A percentile compares a stretch with the other conserved stretches of the same genome.
phyloP scores from a whole-genome alignment of 192 early-diverging fungal genomes.

The Coemansia sp. region DNA sequence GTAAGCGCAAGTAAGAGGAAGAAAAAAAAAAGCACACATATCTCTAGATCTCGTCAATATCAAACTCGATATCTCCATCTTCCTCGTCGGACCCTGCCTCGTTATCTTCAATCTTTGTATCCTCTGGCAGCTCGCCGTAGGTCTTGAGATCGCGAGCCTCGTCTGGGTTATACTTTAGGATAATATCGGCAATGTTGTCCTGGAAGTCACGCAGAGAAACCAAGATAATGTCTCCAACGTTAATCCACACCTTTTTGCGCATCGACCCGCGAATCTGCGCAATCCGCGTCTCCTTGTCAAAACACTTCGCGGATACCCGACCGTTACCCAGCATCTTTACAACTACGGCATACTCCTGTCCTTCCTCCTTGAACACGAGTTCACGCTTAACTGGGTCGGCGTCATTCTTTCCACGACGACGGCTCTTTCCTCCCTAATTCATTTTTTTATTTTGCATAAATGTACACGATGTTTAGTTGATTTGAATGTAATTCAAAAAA shows the following conservation, averaged over 20 bases:
- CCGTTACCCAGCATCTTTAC: constrained; percentile 97
- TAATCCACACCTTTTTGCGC: constrained; percentile 98
- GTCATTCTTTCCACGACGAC: constrained; percentile 97
- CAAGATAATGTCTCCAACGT: constrained; percentile 88
- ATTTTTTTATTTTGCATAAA: neutral
- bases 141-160: constrained; percentile 92
- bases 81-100: constrained; percentile 60
- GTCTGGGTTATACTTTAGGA: constrained; percentile 95
- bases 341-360: constrained; percentile 96
- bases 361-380: constrained; percentile 95
- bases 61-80: constrained; percentile 87
- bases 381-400: constrained; percentile 91
- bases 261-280: constrained; percentile 97
- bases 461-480: neutral
- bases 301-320: constrained; percentile 86
- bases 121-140: constrained; percentile 94
- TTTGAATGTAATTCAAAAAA: neutral
- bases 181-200: constrained; percentile 92
- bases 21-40: neutral
- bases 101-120: constrained; percentile 53
- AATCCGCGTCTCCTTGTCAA: constrained; percentile 87
- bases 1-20: neutral
- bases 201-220: constrained; percentile 91
- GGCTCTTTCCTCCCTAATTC: constrained; percentile 78
- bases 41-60: constrained; percentile 81